Percentiles rank a stretch among this genome's conserved stretches.
These are phyloP conservation scores for Xylaria sp. DNA, from an alignment of 2,329 filamentous ascomycete genomes.

Conservation along the genomic window DNA sequence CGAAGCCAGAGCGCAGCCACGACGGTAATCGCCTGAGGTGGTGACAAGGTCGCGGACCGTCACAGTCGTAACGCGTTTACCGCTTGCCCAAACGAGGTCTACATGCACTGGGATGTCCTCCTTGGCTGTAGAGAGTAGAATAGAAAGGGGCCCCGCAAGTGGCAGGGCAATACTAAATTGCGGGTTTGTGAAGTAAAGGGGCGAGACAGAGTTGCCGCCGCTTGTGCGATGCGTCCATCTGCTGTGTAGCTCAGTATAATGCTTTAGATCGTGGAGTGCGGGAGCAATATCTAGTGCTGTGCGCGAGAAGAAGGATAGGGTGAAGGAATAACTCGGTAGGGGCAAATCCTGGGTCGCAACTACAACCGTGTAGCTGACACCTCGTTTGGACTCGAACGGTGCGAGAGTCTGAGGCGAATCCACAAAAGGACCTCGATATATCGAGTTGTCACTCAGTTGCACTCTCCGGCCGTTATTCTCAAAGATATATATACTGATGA, in stretches of 20 bases:
- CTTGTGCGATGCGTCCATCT: slow-evolving; percentile 83
- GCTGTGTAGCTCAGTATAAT: slow-evolving; percentile 68
- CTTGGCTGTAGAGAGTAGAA: slow-evolving; percentile 77
- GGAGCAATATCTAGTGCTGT: slow-evolving; percentile 68
- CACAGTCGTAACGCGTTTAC: slow-evolving; percentile 76
- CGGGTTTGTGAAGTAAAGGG: slow-evolving; percentile 85
- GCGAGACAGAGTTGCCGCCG: slow-evolving; percentile 82
- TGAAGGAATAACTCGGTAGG: slow-evolving; percentile 81
- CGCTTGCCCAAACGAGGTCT: slow-evolving; percentile 82
- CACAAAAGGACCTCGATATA: slow-evolving; percentile 85
- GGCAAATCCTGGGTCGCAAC: slow-evolving; percentile 83
- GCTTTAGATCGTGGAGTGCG: slow-evolving; percentile 69
- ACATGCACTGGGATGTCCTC: slow-evolving; percentile 82
- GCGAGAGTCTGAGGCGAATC: slow-evolving; percentile 93
- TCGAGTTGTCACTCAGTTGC: slow-evolving; percentile 75
- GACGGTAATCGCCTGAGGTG: slow-evolving; percentile 89
- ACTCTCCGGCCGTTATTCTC: slow-evolving; percentile 76
- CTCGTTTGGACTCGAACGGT: slow-evolving; percentile 68
- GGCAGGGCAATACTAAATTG: slow-evolving; percentile 78
- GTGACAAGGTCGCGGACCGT: slow-evolving; percentile 80
- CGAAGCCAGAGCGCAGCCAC: slow-evolving; percentile 78
- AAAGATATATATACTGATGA: slow-evolving; percentile 89
- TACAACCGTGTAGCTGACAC: slow-evolving; percentile 67
- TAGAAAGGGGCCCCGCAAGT: slow-evolving; percentile 69
- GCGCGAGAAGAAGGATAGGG: slow-evolving; percentile 83